A percentile compares a stretch with the other conserved stretches of the same genome.
These are phyloP conservation scores for Trichophyton simii DNA, from an alignment of 2,329 filamentous ascomycete species.

Conservation along the genomic window DNA sequence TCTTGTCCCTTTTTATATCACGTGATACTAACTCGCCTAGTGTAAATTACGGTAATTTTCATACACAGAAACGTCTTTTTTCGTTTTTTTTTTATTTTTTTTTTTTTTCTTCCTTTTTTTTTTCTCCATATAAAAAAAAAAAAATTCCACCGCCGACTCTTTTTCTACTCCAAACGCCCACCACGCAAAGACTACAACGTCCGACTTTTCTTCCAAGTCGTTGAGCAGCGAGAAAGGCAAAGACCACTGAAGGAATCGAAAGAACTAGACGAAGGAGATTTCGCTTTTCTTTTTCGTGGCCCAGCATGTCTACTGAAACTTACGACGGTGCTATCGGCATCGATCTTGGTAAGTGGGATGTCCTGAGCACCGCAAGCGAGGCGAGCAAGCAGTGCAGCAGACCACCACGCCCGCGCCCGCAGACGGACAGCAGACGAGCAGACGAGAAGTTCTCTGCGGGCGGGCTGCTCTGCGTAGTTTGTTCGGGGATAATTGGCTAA, in stretches of 20 bases:
- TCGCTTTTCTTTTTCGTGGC: slow-evolving; percentile 3
- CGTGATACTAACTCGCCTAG: neutral
- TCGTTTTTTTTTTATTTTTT: neutral
- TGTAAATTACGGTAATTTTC: neutral
- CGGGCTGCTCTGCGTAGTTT: neutral
- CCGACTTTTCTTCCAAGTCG: neutral
- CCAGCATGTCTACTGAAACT: slow-evolving; percentile 88
- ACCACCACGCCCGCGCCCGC: neutral
- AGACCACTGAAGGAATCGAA: neutral
- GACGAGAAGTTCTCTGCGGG: neutral
- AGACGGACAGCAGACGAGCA: neutral
- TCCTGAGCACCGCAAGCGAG: neutral
- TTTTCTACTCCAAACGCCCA: neutral
- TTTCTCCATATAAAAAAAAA: neutral
- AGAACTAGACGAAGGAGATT: neutral
- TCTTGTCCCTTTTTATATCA: neutral
- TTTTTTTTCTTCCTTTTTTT: neutral
- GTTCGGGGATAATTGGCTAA: slow-evolving; percentile 12
- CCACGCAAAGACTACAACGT: neutral
- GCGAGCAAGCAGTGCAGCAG: neutral
- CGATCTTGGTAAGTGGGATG: slow-evolving; percentile 69
- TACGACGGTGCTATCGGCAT: slow-evolving; percentile 99
- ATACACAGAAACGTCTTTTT: neutral
- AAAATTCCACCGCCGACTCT: neutral
- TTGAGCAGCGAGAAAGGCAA: neutral